Evolutionary conservation across 441 rosid genomes (phyloP).

Genomic region (Erodium moschatum): DNA sequence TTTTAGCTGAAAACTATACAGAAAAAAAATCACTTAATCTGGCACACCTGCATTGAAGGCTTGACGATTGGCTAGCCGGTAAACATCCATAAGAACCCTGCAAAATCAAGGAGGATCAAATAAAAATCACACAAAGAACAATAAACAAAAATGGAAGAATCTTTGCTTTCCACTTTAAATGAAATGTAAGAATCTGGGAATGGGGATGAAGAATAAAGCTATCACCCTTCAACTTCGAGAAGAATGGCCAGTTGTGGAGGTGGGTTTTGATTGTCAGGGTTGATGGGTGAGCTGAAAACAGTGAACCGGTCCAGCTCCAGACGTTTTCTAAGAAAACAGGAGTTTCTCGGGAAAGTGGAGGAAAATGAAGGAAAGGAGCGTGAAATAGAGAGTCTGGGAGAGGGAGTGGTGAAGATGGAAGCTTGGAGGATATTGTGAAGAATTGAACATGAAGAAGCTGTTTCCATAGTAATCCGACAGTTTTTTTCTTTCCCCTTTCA

Average conservation of each 20-base stretch:
- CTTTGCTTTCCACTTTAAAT: background rate
- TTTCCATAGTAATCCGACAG: constrained; percentile 36
- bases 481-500: background rate
- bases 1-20: background rate
- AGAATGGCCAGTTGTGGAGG: constrained; percentile 53
- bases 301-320: constrained; percentile 26
- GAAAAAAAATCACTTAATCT: constrained; percentile 8
- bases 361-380: constrained; percentile 24
- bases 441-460: constrained; percentile 37
- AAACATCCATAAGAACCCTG: constrained; percentile 81
- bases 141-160: background rate
- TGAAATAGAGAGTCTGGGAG: constrained; percentile 15
- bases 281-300: constrained; percentile 33
- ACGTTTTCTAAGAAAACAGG: constrained; percentile 25
- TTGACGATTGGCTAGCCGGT: constrained; percentile 66
- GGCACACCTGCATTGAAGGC: constrained; percentile 72
- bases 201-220: background rate
- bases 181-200: constrained; percentile 7
- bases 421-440: constrained; percentile 27
- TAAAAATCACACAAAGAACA: background rate
- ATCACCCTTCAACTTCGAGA: constrained; percentile 86
- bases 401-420: constrained; percentile 24
- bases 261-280: constrained; percentile 27
- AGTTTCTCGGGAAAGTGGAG: constrained; percentile 25
- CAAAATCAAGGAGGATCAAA: background rate